These are phyloP conservation scores for Pulveroboletus sp. DNA, from an alignment of 768 basidiomycete species.

Conservation along the genomic window DNA sequence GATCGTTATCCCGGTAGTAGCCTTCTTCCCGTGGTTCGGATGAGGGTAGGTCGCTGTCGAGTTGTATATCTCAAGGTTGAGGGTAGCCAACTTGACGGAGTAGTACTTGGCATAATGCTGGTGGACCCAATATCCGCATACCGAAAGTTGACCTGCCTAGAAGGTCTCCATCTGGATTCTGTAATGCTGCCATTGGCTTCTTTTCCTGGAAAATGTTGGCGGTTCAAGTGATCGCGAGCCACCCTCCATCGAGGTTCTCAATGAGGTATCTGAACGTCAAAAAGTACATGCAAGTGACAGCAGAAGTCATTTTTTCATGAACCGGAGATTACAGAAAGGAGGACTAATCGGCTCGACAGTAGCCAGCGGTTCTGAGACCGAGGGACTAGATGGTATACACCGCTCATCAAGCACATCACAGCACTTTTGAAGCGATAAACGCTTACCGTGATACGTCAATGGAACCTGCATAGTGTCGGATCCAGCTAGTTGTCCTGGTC, in stretches of 20 bases:
- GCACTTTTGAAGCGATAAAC: not conserved
- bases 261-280: slow-evolving; percentile 42
- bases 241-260: slow-evolving; percentile 46
- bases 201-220: slow-evolving; percentile 52
- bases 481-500: slow-evolving; percentile 10
- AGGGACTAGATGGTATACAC: slow-evolving; percentile 55
- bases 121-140: slow-evolving; percentile 51
- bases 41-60: slow-evolving; percentile 41
- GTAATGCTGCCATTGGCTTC: slow-evolving; percentile 54
- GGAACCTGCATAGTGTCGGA: slow-evolving; percentile 25
- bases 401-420: slow-evolving; percentile 11
- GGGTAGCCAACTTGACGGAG: slow-evolving; percentile 45
- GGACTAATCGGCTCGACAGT: too few relatives aligned
- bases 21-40: slow-evolving; percentile 29
- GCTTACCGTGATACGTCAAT: slow-evolving; percentile 47
- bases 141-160: slow-evolving; percentile 48
- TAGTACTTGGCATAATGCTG: slow-evolving; percentile 24
- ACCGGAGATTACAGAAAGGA: slow-evolving; percentile 48
- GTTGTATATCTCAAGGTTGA: slow-evolving; percentile 53
- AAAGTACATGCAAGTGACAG: not conserved
- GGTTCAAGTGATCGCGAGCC: slow-evolving; percentile 41
- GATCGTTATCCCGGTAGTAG: slow-evolving; percentile 41
- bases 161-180: slow-evolving; percentile 44
- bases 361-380: too few relatives aligned
- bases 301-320: slow-evolving; percentile 1